Conservation (phyloP, 2,329 filamentous ascomycete species). For the Verticillium nonalfalfae region DNA sequence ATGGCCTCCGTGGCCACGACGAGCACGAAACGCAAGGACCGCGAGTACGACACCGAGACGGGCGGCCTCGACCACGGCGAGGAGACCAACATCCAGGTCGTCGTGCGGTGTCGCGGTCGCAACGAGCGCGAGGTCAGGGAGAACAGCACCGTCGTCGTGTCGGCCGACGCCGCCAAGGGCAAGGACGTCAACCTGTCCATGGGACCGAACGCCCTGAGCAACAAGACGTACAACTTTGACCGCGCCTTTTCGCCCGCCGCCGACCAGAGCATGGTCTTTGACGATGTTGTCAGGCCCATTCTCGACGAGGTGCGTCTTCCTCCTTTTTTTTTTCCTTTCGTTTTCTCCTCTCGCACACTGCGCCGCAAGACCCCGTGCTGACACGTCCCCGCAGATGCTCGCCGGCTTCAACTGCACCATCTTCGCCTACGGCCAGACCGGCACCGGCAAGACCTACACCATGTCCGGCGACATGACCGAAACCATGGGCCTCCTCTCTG, state of each 20-base stretch:
- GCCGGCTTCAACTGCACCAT: slow-evolving; percentile 96
- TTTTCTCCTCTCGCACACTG: not conserved
- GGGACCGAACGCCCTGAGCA: slow-evolving; percentile 86
- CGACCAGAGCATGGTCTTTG: slow-evolving; percentile 89
- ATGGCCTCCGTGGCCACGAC: slow-evolving; percentile 52
- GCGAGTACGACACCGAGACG: slow-evolving; percentile 57
- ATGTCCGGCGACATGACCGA: slow-evolving; percentile 98
- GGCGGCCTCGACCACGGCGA: slow-evolving; percentile 35
- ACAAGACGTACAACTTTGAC: slow-evolving; percentile 96
- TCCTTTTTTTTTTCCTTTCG: not conserved
- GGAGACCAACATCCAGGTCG: slow-evolving; percentile 96
- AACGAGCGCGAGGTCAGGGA: slow-evolving; percentile 90
- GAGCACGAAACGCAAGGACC: slow-evolving; percentile 77
- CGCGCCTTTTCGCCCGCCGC: slow-evolving; percentile 94
- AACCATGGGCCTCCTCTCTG: slow-evolving; percentile 75
- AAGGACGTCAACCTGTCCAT: slow-evolving; percentile 81
- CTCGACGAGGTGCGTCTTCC: slow-evolving; percentile 68
- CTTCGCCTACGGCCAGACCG: slow-evolving; percentile 96
- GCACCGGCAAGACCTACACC: slow-evolving; percentile 97
- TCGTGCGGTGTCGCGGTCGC: slow-evolving; percentile 87
- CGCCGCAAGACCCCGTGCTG: too few species aligned
- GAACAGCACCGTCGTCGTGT: slow-evolving; percentile 89
- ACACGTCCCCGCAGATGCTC: slow-evolving; percentile 61
- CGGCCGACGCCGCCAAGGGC: slow-evolving; percentile 81
- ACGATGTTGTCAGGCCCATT: slow-evolving; percentile 91